Evolutionary conservation across 805 yeast species (phyloP).

Genomic region (Gaillardinia entomophila): DNA sequence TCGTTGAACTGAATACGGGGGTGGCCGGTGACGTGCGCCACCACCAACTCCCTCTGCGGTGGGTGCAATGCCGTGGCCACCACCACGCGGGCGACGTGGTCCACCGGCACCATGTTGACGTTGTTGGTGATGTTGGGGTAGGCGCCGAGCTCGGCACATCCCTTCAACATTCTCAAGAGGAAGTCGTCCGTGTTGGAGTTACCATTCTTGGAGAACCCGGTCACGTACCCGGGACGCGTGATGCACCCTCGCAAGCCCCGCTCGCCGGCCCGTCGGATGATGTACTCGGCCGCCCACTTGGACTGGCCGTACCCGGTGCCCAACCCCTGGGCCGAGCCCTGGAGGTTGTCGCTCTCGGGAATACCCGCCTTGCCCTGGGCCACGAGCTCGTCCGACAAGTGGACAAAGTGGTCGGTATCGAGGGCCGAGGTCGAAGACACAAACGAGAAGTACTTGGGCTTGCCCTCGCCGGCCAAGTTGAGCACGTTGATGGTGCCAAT

Average conservation of each 20-base stretch:
- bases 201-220: conserved; percentile 81
- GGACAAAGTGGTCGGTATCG: conserved; percentile 77
- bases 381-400: conserved; percentile 65
- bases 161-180: conserved; percentile 89
- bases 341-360: conserved; percentile 74
- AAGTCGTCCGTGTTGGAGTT: conserved; percentile 95
- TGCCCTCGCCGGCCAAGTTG: conserved; percentile 71
- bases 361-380: conserved; percentile 67
- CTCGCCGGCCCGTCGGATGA: conserved; percentile 82
- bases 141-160: conserved; percentile 80
- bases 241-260: conserved; percentile 84
- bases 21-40: conserved; percentile 96
- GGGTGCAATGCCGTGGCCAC: conserved; percentile 81
- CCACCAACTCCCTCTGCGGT: conserved; percentile 52
- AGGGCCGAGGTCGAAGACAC: conserved; percentile 94
- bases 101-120: conserved; percentile 96
- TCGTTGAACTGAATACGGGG: conserved; percentile 83
- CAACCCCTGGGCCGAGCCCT: conserved; percentile 76
- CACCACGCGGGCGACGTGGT: conserved; percentile 91
- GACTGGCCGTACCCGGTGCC: conserved; percentile 96
- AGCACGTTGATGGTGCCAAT: conserved; percentile 79
- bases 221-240: conserved; percentile 93
- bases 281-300: conserved; percentile 94
- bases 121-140: conserved; percentile 83
- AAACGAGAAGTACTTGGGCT: conserved; percentile 80